phyloP scores from a whole-genome alignment of 345 rosid genomes.

The Salix suchowensis region DNA sequence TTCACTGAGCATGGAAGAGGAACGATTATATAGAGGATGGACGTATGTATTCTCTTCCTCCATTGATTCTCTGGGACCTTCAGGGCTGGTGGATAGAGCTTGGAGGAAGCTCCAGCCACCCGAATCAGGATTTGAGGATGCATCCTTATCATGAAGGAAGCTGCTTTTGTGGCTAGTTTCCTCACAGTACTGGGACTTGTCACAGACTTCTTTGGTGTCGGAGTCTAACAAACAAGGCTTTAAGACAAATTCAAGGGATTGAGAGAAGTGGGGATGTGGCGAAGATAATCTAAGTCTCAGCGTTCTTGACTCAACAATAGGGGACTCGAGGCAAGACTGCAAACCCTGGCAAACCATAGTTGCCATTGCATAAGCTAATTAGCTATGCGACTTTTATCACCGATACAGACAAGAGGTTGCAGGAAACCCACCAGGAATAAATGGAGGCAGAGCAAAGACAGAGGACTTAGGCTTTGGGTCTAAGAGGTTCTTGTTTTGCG shows the following conservation, averaged over 20 bases:
- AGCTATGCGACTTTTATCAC: not conserved
- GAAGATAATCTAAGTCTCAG: constrained; percentile 57
- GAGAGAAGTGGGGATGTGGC: constrained; percentile 32
- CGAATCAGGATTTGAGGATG: constrained; percentile 19
- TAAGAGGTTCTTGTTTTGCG: not conserved
- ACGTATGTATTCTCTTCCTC: constrained; percentile 29
- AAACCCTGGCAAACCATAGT: constrained; percentile 60
- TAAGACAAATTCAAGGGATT: constrained; percentile 34
- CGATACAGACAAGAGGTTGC: not conserved
- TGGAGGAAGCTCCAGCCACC: constrained; percentile 57
- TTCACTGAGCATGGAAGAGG: constrained; percentile 48
- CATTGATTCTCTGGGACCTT: constrained; percentile 17
- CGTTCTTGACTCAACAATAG: constrained; percentile 48
- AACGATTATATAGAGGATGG: constrained; percentile 43
- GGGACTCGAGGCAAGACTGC: constrained; percentile 55
- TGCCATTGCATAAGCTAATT: constrained; percentile 38
- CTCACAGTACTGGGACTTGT: constrained; percentile 14
- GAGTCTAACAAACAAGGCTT: constrained; percentile 33
- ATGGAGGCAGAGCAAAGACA: constrained; percentile 16
- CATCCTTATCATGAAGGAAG: not conserved
- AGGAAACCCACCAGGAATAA: not conserved
- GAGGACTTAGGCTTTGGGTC: not conserved
- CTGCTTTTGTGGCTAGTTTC: constrained; percentile 6
- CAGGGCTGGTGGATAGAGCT: constrained; percentile 24
- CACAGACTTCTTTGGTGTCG: constrained; percentile 16